Conservation (phyloP, 352 stramenopile species). For the Peronospora tabacina region DNA sequence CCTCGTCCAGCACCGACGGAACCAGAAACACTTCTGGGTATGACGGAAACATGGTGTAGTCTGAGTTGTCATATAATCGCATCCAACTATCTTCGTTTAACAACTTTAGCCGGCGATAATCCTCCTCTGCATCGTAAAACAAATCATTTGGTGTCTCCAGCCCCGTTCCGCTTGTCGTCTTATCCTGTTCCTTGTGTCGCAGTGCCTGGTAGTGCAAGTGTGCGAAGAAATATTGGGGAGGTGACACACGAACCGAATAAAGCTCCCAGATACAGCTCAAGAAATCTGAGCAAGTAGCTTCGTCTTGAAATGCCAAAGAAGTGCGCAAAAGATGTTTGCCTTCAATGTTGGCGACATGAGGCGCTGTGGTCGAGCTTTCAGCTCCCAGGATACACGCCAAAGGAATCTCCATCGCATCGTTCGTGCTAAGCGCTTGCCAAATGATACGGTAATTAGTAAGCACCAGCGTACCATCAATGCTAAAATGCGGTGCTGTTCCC, state of each 20-base stretch:
- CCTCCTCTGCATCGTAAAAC: conserved; percentile 70
- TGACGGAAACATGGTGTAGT: conserved; percentile 87
- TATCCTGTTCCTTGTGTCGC: conserved; percentile 32
- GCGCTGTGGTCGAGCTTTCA: conserved; percentile 74
- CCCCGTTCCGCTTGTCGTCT: conserved; percentile 21
- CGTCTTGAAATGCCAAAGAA: conserved; percentile 81
- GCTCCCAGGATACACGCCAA: conserved; percentile 66
- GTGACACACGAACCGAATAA: conserved; percentile 31
- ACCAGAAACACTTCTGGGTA: conserved; percentile 93
- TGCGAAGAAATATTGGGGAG: conserved; percentile 64
- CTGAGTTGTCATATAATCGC: conserved; percentile 77
- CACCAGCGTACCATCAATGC: conserved; percentile 73
- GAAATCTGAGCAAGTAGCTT: conserved; percentile 68
- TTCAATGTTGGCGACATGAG: conserved; percentile 79
- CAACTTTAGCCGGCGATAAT: conserved; percentile 77
- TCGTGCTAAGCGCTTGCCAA: conserved; percentile 69
- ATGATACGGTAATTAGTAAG: conserved; percentile 85
- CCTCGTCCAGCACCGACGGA: conserved; percentile 87
- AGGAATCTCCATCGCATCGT: conserved; percentile 79
- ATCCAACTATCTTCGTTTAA: conserved; percentile 77
- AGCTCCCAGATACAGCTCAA: conserved; percentile 67
- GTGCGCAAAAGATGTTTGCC: conserved; percentile 73
- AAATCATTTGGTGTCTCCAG: conserved; percentile 39
- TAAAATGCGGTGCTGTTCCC: conserved; percentile 78
- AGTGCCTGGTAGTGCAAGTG: conserved; percentile 68